Evolutionary conservation across 2,329 filamentous ascomycete genomes (phyloP).

Genomic region (Fusarium abutilonis): DNA sequence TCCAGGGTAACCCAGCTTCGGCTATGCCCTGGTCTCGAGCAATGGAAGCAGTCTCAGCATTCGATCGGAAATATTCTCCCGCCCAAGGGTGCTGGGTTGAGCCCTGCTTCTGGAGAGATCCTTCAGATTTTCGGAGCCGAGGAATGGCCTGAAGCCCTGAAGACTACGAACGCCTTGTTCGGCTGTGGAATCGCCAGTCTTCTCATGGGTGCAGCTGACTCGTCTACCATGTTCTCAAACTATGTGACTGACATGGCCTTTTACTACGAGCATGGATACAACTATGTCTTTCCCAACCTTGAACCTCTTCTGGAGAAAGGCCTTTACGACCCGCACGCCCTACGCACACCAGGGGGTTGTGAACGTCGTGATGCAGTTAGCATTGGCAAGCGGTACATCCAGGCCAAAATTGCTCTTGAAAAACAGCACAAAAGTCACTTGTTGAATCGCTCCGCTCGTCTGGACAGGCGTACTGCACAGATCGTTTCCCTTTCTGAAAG

Average conservation of each 20-base stretch:
- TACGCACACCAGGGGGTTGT: slow-evolving; percentile 29
- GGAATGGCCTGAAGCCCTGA: slow-evolving; percentile 38
- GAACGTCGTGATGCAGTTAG: slow-evolving; percentile 37
- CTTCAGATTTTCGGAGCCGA: slow-evolving; percentile 30
- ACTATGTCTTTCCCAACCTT: slow-evolving; percentile 40
- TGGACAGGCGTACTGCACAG: slow-evolving; percentile 34
- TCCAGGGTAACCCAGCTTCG: slow-evolving; percentile 26
- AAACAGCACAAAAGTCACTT: slow-evolving; percentile 34
- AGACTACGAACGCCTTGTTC: slow-evolving; percentile 39
- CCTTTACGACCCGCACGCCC: slow-evolving; percentile 31
- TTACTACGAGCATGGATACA: slow-evolving; percentile 42
- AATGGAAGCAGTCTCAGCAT: slow-evolving; percentile 37
- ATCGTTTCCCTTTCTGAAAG: slow-evolving; percentile 41
- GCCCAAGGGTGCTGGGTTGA: slow-evolving; percentile 35
- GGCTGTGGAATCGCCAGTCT: slow-evolving; percentile 40
- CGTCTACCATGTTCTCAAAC: slow-evolving; percentile 40
- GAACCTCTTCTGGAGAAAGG: slow-evolving; percentile 34
- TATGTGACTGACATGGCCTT: slow-evolving; percentile 41
- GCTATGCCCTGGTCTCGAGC: slow-evolving; percentile 35
- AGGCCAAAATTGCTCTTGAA: slow-evolving; percentile 40
- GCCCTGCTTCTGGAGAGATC: slow-evolving; percentile 23
- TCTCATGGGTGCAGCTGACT: slow-evolving; percentile 39
- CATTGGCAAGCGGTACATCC: slow-evolving; percentile 39
- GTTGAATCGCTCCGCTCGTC: slow-evolving; percentile 28
- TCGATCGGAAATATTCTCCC: slow-evolving; percentile 35